Conservation (phyloP, 2,329 filamentous ascomycete species). For the Ceratocystis alfenasii region DNA sequence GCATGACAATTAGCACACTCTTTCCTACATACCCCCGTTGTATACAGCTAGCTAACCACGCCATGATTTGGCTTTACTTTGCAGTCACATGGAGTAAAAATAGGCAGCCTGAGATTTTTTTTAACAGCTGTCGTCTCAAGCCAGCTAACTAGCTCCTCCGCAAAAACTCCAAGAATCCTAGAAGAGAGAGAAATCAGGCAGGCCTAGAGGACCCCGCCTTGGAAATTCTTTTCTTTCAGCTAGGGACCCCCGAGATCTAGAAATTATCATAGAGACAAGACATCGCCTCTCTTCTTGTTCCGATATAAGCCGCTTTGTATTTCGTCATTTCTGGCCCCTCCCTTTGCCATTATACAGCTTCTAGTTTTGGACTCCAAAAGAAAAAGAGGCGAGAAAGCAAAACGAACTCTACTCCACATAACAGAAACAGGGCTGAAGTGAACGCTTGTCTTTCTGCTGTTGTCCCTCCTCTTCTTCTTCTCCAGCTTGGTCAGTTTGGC, state of each 20-base stretch:
- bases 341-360: background rate
- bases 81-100: background rate
- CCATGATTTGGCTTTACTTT: conserved; percentile 2
- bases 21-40: background rate
- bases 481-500: background rate
- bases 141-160: background rate
- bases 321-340: background rate
- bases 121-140: conserved; percentile 3
- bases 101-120: background rate
- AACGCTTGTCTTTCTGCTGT: no score
- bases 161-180: background rate
- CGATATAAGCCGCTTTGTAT: background rate
- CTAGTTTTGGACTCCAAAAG: background rate
- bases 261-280: background rate
- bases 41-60: conserved; percentile 1
- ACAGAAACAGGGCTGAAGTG: no score
- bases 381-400: no score
- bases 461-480: background rate
- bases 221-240: background rate
- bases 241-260: background rate
- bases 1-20: background rate
- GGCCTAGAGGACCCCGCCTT: no score
- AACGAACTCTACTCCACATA: no score
- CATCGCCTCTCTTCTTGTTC: background rate
- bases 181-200: no score